Base-by-base conservation (phyloP, 441 rosid genomes). In the Arabidopsis lyrata region DNA sequence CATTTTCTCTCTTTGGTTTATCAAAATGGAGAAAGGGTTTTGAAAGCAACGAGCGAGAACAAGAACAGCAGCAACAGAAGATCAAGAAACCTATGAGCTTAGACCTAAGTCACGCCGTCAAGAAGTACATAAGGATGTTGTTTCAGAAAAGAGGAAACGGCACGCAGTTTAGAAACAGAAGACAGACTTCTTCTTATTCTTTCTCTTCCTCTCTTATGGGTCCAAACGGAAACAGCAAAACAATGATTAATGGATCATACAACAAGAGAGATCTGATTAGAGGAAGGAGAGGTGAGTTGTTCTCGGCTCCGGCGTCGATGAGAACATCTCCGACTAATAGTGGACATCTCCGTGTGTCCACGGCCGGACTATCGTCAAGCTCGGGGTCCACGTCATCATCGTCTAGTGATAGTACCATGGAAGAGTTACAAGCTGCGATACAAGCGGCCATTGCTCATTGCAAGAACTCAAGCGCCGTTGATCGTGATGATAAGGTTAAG, bases 401-500 rank as follows among this genome's bases (percentile, higher is more conserved):
- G 1, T 73, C 87, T 0, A 86, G 86, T 72, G 90, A 88, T 63
- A 88, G 97, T 55, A 95, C 96, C 41, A 89, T 90, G 97, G 99
- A 95, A 70, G 99, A 95, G 84, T 75, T 92, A 80, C 99, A 95
- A 78, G 90, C 96, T 66, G 98, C 99, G 8, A 92, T 95, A 81
- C 99, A 95, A 82, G 97, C 97, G 7, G 99, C 99, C 13, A 92
- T 95, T 75, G 93, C 98, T 76, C 97, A 95, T 80, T 95, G 99
- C 87, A 95, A 95, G 85, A 92, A 90, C 49, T 95, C 99, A 66
- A 86, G 87, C 79, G 84, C 89, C 67, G 63, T 78, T 15, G 94
- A 86, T 65, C 77, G 69, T 72, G 59, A 67, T 61, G 74, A 77
- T 77, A 77, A 77, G 81, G 81, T 67, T 62, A 72, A 60, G 74